Base-by-base conservation (phyloP, 768 basidiomycete genomes). In the Tylopilus rubrobrunneus region DNA sequence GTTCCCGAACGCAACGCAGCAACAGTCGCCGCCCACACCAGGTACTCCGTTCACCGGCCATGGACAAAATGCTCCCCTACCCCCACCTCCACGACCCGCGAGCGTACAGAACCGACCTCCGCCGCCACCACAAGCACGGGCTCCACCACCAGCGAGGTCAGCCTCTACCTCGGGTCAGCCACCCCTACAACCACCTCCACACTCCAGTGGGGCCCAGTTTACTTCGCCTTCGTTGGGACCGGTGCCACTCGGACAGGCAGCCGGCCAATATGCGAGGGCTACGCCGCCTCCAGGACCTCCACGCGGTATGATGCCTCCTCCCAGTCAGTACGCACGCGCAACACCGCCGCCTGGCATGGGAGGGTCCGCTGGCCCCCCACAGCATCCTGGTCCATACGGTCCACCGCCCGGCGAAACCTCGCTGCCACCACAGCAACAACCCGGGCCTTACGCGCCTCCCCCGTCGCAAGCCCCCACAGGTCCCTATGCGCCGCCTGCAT, bases 1-100 rank as follows among this genome's bases (percentile, higher is more conserved):
- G 0, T 97, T 98, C 83, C 90, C 93, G 8, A 87, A 89, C 61
- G 75, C 80, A 6, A 63, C 73, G n/a, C 63, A 67, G 19, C 63
- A 67, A n/a, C 17, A 39, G 8, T 68, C 73, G 8, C 66, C 71
- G 19, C 80, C 85, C 5, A 77, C 74, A 5, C 73, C 77, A n/a
- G 72, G 73, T 7, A 73, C 81, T 17, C 80, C 81, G 0, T 80
- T 76, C 54, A 57, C 67, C 37, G 69, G 67, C 6, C 76, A 76
- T 15, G 74, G 73, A 11, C 76, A 78, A 48, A 52, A 41, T 41
- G 45, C 47, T 3, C 43, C 61, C 9, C 44, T 67, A 0, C 73
- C 74, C 8, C 73, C 75, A 3, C 86, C 85, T 0, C 86, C 86
- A 2, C 83, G 83, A 5, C 81, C 83, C 11, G 52, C 59, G 17